A percentile compares a stretch with the other conserved stretches of the same genome.
Conservation (phyloP, 2,329 filamentous ascomycete species). For the Fusarium poae region DNA sequence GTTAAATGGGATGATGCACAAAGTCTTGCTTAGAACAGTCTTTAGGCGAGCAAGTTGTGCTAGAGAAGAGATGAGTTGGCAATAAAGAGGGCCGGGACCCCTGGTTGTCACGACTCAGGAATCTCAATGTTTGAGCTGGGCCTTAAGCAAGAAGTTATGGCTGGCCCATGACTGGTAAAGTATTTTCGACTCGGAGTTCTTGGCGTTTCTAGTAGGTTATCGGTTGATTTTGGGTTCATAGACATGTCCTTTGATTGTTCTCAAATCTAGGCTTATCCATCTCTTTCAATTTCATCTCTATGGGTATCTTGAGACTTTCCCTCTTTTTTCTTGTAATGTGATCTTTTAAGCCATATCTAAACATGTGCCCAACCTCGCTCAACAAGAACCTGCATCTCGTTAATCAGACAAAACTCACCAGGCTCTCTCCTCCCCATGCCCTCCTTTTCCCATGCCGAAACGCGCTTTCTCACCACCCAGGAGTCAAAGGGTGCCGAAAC, state of each 20-base stretch:
- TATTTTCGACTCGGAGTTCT: not conserved
- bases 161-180: not conserved
- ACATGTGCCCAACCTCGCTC: slow-evolving; percentile 70
- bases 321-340: not conserved
- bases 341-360: not conserved
- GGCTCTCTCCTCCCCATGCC: slow-evolving; percentile 56
- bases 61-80: not conserved
- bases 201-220: not conserved
- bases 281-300: slow-evolving; percentile 8
- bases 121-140: not conserved
- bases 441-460: slow-evolving; percentile 56
- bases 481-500: slow-evolving; percentile 48
- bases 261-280: not conserved
- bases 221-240: not conserved
- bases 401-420: slow-evolving; percentile 67
- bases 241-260: not conserved
- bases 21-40: not conserved
- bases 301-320: slow-evolving; percentile 31
- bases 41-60: not conserved
- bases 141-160: not conserved
- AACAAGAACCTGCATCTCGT: slow-evolving; percentile 72
- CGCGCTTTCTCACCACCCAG: slow-evolving; percentile 55
- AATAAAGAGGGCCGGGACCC: not conserved
- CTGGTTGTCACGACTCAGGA: not conserved
- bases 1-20: not conserved